Conservation (phyloP, 2,329 filamentous ascomycete species). For the Tolypocladium paradoxum region DNA sequence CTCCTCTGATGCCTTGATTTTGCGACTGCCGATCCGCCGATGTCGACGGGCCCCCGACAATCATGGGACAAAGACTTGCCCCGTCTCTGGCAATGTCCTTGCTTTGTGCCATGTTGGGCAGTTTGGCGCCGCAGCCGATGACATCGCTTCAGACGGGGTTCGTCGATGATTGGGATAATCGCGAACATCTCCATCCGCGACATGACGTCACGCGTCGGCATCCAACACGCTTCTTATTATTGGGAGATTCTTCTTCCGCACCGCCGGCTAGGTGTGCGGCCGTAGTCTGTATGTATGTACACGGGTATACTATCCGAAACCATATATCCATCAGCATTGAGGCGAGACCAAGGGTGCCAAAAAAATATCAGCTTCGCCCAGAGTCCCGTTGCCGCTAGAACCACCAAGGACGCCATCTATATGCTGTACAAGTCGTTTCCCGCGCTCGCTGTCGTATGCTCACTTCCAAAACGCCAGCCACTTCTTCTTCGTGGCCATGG, state of each 20-base stretch:
- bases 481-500: slow-evolving; percentile 21
- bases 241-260: neutral
- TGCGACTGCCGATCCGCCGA: neutral
- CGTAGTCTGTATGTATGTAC: neutral
- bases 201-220: too few relatives aligned
- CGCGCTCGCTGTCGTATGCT: neutral
- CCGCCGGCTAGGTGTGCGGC: neutral
- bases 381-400: neutral
- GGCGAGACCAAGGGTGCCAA: neutral
- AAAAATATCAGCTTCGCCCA: neutral
- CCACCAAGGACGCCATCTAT: neutral
- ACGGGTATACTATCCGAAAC: neutral
- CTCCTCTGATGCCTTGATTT: slow-evolving; percentile 1
- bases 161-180: too few relatives aligned
- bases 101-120: neutral
- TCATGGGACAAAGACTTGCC: neutral
- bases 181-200: neutral
- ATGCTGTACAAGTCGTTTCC: neutral
- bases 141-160: too few relatives aligned
- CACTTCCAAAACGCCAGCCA: slow-evolving; percentile 10
- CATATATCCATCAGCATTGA: neutral
- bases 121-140: neutral
- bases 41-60: too few relatives aligned
- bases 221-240: too few relatives aligned
- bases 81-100: neutral